Evolutionary conservation across 2,329 filamentous ascomycete genomes (phyloP), one percentile per base, ranked within the genome.

Genomic region (Boeremia exigua): DNA sequence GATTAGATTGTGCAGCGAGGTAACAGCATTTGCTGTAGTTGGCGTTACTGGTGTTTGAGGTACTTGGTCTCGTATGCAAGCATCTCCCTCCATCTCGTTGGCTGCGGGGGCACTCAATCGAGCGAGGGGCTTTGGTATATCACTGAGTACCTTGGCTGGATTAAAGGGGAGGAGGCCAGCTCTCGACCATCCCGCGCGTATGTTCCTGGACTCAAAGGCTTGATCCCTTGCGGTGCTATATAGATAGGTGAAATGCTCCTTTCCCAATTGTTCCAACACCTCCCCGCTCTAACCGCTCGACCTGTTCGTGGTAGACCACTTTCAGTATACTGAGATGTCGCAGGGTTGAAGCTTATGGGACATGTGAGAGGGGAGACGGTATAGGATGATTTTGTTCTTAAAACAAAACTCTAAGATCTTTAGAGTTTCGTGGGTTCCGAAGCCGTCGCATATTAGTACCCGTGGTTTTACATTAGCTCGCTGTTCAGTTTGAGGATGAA

Each of bases 391-490:
- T 6, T 39, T 39, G 17, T 39, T 39, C 17, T 39, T 15, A 12
- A 39, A 39, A 12, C 36, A 12, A 12, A 39, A 39, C 19, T 39
- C 36, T 4, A 39, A 15, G 14, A 37, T 19, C 34, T 37, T 17
- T 15, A 37, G 34, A 7, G 34, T 37, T 17, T 77, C 62, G 52
- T 78, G 69, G 27, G 66, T 73, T 12, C 63, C 61, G 45, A 77
- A 75, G 42, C 75, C 61, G 51, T 78, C 65, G 17, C 52, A 71
- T 23, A 76, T 75, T 29, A 76, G 62, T 8, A 76, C 46, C 1
- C 69, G 68, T 58, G 63, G 71, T 54, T 66, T 72, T 9, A 59
- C 29, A 23, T 73, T 62, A 50, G 69, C 73, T 48, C 46, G 54
- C 43, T 48, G 58, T 62, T 63, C 70, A 7, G 71, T 77, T 58